A percentile compares a stretch with the other conserved stretches of the same genome.
Conservation (phyloP, 164 flowering plant species). For the Liquidambar formosana region DNA sequence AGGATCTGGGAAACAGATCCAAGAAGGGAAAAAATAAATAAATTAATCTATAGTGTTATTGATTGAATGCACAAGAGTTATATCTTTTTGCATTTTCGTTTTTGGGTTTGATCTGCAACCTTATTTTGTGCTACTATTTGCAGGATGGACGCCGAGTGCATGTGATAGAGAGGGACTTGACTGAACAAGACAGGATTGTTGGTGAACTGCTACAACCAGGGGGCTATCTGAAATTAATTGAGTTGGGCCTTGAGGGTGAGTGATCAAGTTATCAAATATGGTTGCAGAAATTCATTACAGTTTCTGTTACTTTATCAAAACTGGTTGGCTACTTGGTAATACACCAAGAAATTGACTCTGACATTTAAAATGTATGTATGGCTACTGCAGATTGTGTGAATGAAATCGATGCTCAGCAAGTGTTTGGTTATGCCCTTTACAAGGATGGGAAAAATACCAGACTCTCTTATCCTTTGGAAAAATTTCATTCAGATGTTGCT, state of each 20-base stretch:
- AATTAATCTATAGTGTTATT: too few species aligned
- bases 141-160: slow-evolving; percentile 40
- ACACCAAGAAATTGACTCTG: too few species aligned
- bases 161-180: slow-evolving; percentile 43
- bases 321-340: too few species aligned
- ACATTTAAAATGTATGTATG: background rate
- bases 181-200: slow-evolving; percentile 42
- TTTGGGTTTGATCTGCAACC: too few species aligned
- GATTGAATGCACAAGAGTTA: too few species aligned
- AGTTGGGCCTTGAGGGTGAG: slow-evolving; percentile 47
- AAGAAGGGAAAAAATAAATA: too few species aligned
- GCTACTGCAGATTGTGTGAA: slow-evolving; percentile 31
- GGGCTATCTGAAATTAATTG: slow-evolving; percentile 36
- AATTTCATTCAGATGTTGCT: slow-evolving; percentile 20
- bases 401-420: slow-evolving; percentile 25
- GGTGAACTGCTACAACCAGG: slow-evolving; percentile 50
- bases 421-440: slow-evolving; percentile 29
- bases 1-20: too few species aligned
- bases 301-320: too few species aligned
- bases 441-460: slow-evolving; percentile 22
- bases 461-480: slow-evolving; percentile 29
- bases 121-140: slow-evolving; percentile 1
- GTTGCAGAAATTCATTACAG: too few species aligned
- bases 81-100: too few species aligned
- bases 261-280: background rate